These are phyloP conservation scores for Trichoderma reesei DNA, from an alignment of 495 filamentous ascomycete species.

Conservation along the genomic window DNA sequence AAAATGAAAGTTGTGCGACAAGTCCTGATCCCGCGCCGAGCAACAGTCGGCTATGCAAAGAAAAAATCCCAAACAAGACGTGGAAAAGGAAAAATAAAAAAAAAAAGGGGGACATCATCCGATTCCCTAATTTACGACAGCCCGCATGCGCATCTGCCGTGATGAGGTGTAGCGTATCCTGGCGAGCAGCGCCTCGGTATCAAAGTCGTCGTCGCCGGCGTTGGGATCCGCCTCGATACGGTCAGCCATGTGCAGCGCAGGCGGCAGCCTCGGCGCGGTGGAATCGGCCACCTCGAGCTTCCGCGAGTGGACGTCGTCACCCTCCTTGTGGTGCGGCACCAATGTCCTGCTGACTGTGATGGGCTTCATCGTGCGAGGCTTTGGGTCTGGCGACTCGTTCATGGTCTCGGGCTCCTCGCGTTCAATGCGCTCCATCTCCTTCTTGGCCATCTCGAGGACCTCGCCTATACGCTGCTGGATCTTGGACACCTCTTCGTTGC, in stretches of 20 bases:
- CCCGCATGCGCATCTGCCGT: neutral
- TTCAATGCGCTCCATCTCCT: slow-evolving; percentile 46
- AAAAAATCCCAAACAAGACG: neutral
- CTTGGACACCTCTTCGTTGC: slow-evolving; percentile 57
- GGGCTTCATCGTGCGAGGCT: neutral
- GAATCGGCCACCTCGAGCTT: slow-evolving; percentile 1
- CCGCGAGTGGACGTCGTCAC: neutral
- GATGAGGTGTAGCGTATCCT: neutral
- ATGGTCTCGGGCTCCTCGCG: slow-evolving; percentile 24
- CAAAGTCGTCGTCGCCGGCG: neutral
- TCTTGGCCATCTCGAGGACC: slow-evolving; percentile 47
- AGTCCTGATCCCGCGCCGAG: neutral
- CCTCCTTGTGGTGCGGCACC: slow-evolving; percentile 2
- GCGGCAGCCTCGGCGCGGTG: neutral
- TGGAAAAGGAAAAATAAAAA: neutral
- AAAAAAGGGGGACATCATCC: too few species aligned
- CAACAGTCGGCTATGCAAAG: neutral
- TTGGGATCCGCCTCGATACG: neutral
- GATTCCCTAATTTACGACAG: neutral
- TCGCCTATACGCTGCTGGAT: slow-evolving; percentile 51
- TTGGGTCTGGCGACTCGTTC: slow-evolving; percentile 16
- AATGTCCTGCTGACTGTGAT: slow-evolving; percentile 5
- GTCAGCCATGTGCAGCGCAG: neutral
- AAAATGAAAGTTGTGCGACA: neutral
- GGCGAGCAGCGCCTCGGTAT: neutral